Percentiles rank a stretch among this genome's conserved stretches.
phyloP scores from a whole-genome alignment of 2,329 filamentous ascomycete species.

The Fusarium sp. region DNA sequence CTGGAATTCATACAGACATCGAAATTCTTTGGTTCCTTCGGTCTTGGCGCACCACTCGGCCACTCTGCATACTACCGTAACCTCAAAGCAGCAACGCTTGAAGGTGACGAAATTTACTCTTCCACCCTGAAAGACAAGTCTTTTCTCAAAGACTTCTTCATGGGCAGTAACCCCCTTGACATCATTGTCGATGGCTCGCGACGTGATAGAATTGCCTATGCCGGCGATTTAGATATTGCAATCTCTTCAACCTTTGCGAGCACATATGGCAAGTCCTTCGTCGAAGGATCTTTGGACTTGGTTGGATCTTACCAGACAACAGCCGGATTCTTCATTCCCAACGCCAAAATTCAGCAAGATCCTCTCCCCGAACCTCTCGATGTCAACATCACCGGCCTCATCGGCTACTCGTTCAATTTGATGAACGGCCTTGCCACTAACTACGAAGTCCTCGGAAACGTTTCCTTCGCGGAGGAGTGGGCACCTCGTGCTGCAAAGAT shows the following conservation, averaged over 20 bases:
- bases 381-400: slow-evolving; percentile 7
- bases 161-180: not conserved
- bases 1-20: slow-evolving; percentile 1
- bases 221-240: not conserved
- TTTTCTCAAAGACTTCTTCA: not conserved
- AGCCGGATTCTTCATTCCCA: slow-evolving; percentile 7
- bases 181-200: not conserved
- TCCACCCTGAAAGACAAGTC: not conserved
- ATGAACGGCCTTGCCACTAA: not conserved
- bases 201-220: not conserved
- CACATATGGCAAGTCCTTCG: slow-evolving; percentile 9
- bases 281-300: not conserved
- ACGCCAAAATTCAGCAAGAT: slow-evolving; percentile 6
- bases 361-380: accelerated
- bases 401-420: not conserved
- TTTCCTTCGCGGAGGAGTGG: not conserved
- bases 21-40: not conserved
- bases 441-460: not conserved
- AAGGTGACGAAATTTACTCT: not conserved
- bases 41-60: not conserved
- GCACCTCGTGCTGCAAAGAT: not conserved
- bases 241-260: not conserved
- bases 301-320: not conserved
- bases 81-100: not conserved
- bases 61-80: slow-evolving; percentile 6